phyloP scores from a whole-genome alignment of 169 alveolate genomes.

The Toxoplasma gondii region DNA sequence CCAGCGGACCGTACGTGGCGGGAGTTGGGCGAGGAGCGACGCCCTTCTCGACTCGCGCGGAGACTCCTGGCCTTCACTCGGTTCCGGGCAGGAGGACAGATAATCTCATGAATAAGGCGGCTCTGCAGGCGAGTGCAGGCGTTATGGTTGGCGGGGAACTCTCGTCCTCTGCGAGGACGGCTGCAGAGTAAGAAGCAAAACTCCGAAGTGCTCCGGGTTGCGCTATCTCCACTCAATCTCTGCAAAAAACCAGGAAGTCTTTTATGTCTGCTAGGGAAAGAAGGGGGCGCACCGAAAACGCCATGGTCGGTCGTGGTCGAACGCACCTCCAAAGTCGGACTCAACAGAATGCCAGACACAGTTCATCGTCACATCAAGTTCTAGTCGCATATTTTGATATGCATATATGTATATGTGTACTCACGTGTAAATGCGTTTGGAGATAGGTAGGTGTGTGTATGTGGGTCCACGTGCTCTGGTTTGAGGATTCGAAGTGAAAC shows the following conservation, averaged over 20 bases:
- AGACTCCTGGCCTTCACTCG: slow-evolving; percentile 58
- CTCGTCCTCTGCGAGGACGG: not conserved
- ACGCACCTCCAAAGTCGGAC: too few relatives aligned
- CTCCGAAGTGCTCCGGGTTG: too few relatives aligned
- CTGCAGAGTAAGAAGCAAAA: slow-evolving; percentile 1
- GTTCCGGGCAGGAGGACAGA: slow-evolving; percentile 24
- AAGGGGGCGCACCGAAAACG: too few relatives aligned
- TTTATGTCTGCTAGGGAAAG: too few relatives aligned
- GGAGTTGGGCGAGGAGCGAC: slow-evolving; percentile 68
- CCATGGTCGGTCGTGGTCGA: too few relatives aligned
- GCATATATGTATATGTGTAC: not conserved
- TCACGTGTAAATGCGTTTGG: not conserved
- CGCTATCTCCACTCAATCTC: not conserved
- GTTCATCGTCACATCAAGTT: not conserved
- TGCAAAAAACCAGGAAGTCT: not conserved
- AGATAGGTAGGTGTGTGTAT: not conserved
- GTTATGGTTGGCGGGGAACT: not conserved
- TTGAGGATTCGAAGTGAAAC: too few relatives aligned
- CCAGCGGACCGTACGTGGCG: slow-evolving; percentile 55
- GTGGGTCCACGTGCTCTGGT: not conserved
- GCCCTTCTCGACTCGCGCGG: slow-evolving; percentile 67
- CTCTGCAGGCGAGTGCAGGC: not conserved
- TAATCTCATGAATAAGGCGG: slow-evolving; percentile 7
- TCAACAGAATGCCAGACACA: too few relatives aligned
- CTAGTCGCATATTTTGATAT: not conserved